Percentiles rank a stretch among this genome's conserved stretches.
phyloP scores from a whole-genome alignment of 306 rosid species.

The Prunus armeniaca region DNA sequence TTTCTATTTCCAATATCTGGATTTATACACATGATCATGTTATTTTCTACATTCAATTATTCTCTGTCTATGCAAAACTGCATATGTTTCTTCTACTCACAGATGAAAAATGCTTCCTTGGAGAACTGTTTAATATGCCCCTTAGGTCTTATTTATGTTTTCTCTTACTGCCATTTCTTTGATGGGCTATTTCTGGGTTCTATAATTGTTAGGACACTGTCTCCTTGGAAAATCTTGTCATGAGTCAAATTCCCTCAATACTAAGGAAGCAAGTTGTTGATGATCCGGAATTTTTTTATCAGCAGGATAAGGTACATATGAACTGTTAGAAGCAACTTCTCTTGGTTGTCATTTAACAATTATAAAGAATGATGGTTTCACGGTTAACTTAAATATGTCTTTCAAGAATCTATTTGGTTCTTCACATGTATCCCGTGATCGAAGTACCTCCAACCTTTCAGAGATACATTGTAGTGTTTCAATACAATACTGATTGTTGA shows the following conservation, averaged over 20 bases:
- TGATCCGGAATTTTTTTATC: constrained; percentile 67
- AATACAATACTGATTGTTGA: constrained; percentile 19
- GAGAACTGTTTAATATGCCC: too few relatives aligned
- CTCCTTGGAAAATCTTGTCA: constrained; percentile 57
- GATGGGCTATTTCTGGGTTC: constrained; percentile 25
- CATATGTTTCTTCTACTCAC: background rate
- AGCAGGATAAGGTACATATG: constrained; percentile 71
- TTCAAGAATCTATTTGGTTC: background rate
- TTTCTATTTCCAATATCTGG: background rate
- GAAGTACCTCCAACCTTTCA: background rate
- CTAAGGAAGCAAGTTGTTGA: constrained; percentile 85
- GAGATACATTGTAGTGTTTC: background rate
- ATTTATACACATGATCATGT: background rate
- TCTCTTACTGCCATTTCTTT: too few relatives aligned
- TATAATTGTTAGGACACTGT: constrained; percentile 47
- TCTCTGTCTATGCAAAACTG: background rate
- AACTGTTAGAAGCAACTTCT: constrained; percentile 19
- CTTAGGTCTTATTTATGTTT: too few relatives aligned
- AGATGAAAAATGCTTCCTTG: background rate
- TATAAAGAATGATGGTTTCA: background rate
- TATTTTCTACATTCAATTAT: background rate
- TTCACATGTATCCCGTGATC: background rate
- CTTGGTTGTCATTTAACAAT: constrained; percentile 7
- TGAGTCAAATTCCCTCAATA: constrained; percentile 79
- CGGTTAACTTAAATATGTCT: background rate